These are phyloP conservation scores for Solanum appendiculatum DNA, from an alignment of 257 asterid species.

Conservation along the genomic window DNA sequence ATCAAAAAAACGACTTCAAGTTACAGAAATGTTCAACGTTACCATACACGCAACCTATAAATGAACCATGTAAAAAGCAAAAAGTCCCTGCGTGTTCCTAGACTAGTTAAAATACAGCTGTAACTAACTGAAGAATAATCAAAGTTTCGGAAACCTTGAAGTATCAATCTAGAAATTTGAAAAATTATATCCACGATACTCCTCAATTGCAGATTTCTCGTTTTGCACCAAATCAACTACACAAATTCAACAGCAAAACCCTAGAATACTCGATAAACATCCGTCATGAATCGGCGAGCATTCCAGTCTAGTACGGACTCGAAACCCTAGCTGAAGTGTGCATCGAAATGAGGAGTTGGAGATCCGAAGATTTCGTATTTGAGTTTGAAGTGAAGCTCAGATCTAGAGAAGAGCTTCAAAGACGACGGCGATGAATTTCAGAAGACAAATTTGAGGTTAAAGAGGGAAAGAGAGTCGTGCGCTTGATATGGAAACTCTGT, in stretches of 20 bases:
- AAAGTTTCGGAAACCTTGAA: conserved; percentile 2
- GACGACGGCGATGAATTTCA: not conserved
- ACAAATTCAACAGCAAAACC: conserved; percentile 19
- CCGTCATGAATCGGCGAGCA: conserved; percentile 1
- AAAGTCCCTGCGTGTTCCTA: not conserved
- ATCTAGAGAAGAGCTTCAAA: conserved; percentile 24
- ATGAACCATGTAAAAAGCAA: conserved; percentile 3
- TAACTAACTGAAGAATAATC: not conserved
- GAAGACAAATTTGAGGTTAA: not conserved
- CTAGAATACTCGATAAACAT: conserved; percentile 3
- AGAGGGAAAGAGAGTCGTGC: not conserved
- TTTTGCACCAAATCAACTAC: not conserved
- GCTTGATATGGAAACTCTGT: not conserved
- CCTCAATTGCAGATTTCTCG: not conserved
- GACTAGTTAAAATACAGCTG: not conserved
- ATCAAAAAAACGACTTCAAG: not conserved
- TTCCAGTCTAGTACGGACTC: not conserved
- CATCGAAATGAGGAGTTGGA: not conserved
- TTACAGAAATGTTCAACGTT: not conserved
- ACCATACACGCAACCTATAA: conserved; percentile 14
- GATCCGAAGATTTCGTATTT: conserved; percentile 25
- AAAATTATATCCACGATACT: not conserved
- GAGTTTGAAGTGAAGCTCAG: conserved; percentile 26
- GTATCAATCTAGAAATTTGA: conserved; percentile 9
- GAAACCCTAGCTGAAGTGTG: conserved; percentile 10